phyloP scores from a whole-genome alignment of 2,329 filamentous ascomycete species.

The Lecanosticta acicola region DNA sequence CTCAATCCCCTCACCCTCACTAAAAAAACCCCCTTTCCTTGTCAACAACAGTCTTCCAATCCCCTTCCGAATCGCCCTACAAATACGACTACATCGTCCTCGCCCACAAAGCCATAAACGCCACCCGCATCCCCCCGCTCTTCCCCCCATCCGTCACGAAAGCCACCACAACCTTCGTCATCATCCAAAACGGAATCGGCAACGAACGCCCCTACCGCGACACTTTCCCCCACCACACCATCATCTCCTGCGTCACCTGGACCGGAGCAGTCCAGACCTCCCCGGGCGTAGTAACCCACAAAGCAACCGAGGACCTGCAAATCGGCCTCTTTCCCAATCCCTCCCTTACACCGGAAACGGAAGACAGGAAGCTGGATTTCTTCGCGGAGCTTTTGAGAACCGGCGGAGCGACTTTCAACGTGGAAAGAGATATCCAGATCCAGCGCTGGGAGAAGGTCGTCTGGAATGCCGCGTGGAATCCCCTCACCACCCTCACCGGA shows the following conservation, averaged over 20 bases:
- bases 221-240: slow-evolving; percentile 47
- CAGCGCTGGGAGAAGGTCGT: slow-evolving; percentile 58
- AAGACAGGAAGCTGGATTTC: slow-evolving; percentile 36
- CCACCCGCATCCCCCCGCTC: slow-evolving; percentile 32
- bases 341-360: slow-evolving; percentile 23
- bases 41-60: slow-evolving; percentile 40
- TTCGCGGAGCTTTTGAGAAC: slow-evolving; percentile 41
- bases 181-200: slow-evolving; percentile 59
- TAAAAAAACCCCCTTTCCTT: slow-evolving; percentile 23
- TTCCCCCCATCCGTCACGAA: slow-evolving; percentile 37
- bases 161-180: slow-evolving; percentile 49
- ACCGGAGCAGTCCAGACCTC: slow-evolving; percentile 48
- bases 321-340: slow-evolving; percentile 49
- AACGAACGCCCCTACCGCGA: slow-evolving; percentile 53
- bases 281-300: slow-evolving; percentile 49
- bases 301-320: slow-evolving; percentile 50
- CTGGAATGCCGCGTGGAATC: slow-evolving; percentile 58
- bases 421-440: slow-evolving; percentile 51
- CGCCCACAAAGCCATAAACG: slow-evolving; percentile 42
- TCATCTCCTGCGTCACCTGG: slow-evolving; percentile 54
- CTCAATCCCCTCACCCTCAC: too few species aligned
- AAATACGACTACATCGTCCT: slow-evolving; percentile 46
- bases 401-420: slow-evolving; percentile 43
- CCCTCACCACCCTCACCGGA: slow-evolving; percentile 44
- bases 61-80: slow-evolving; percentile 27